These are phyloP conservation scores for Colletotrichum brevisporum DNA, from an alignment of 2,329 filamentous ascomycete genomes.

Conservation along the genomic window DNA sequence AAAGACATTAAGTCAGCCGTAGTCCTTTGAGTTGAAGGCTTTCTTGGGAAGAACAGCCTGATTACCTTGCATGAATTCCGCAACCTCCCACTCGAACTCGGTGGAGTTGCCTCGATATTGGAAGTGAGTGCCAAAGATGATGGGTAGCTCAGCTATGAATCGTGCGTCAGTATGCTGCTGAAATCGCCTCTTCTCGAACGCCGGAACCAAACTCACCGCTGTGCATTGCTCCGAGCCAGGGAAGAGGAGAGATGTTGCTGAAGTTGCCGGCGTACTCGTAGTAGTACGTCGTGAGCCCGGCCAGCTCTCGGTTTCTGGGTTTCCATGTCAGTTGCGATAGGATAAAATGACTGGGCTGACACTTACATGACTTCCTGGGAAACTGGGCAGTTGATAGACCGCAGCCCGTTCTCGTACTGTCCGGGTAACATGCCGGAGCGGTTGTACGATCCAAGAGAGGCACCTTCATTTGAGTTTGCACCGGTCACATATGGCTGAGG, in stretches of 20 bases:
- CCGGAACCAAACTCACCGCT: conserved; percentile 40
- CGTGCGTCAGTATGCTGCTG: too few relatives aligned
- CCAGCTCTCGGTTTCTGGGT: not conserved
- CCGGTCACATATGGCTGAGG: conserved; percentile 24
- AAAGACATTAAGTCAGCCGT: not conserved
- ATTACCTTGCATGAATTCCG: conserved; percentile 46
- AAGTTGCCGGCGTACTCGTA: conserved; percentile 59
- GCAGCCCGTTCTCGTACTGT: conserved; percentile 17
- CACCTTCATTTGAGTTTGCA: conserved; percentile 28
- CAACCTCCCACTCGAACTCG: conserved; percentile 48
- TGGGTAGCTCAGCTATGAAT: conserved; percentile 47
- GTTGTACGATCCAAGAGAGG: conserved; percentile 21
- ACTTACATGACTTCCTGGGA: conserved; percentile 16
- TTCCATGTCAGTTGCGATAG: not conserved
- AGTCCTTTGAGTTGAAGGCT: too few relatives aligned
- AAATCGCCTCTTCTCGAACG: too few relatives aligned
- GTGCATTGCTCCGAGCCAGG: conserved; percentile 54
- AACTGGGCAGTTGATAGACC: conserved; percentile 22
- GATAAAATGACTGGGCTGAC: too few relatives aligned
- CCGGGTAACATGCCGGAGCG: conserved; percentile 18
- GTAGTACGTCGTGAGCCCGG: conserved; percentile 51
- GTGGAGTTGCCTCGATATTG: conserved; percentile 48
- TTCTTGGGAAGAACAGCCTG: not conserved
- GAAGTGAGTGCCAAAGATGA: conserved; percentile 49
- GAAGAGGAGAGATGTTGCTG: conserved; percentile 53